Base-by-base conservation (phyloP, 1,139 yeast species). In the Martiniozyma asiatica region DNA sequence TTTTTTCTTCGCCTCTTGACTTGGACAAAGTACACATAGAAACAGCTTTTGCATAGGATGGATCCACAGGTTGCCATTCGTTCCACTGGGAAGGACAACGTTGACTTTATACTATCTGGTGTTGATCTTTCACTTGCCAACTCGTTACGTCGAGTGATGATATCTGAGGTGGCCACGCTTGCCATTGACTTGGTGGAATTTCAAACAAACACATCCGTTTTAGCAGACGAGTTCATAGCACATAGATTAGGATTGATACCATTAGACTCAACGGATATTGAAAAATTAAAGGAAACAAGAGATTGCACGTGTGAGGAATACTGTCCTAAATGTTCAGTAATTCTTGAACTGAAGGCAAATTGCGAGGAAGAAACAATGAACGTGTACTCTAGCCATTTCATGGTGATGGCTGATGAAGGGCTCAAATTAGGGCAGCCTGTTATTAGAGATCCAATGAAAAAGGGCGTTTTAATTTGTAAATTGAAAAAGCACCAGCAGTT, bases 251-350 rank as follows among this genome's bases (percentile, higher is more conserved):
- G 99, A 25, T 64, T 89, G 32, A 73, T 92, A 35, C 98, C 99
- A 1, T 61, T 89, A 32, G 78, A 78, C 40, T 77, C 94, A 46
- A 73, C 76, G 30, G 89, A 84, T 34, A 84, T 87, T 29, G 95
- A 85, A 35, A 63, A 71, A 37, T 56, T 82, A 41, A 68, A 78
- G 25, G 85, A 84, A 56, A 78, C 94, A 23, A 69, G 96, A 48
- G 98, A 89, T 54, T 89, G 99, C 56, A 85, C 94, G 25, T 89
- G 99, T 62, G 98, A 89, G 53, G 94, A 87, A 52, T 89, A 89
- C 58, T 89, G 99, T 58, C 85, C 84, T 36, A 78, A 80, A 55
- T 89, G 99, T 59, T 77, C 94, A 3, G 97, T 89, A 18, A 82
- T 78, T 42, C 67, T 89, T 37, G 77, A 80, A 39, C 61, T 89